phyloP scores from a whole-genome alignment of 2,329 filamentous ascomycete species.

The Hypoxylon sp. region DNA sequence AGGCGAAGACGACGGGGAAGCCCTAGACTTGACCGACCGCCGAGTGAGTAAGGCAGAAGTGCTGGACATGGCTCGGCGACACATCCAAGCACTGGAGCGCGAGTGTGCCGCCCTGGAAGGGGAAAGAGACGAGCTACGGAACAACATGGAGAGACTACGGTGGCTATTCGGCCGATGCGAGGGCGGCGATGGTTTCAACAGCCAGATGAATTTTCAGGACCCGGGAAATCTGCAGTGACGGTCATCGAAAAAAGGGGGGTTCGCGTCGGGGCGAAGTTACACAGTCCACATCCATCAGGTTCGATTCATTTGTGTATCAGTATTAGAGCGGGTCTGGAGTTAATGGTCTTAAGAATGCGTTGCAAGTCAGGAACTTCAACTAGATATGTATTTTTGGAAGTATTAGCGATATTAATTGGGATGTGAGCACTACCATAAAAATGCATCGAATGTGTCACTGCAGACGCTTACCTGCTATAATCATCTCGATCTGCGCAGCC shows the following conservation, averaged over 20 bases:
- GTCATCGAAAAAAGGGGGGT: slow-evolving; percentile 4
- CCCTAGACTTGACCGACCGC: slow-evolving; percentile 41
- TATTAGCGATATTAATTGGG: slow-evolving; percentile 7
- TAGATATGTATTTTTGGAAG: slow-evolving; percentile 12
- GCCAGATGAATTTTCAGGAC: slow-evolving; percentile 26
- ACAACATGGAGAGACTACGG: slow-evolving; percentile 49
- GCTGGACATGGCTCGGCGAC: slow-evolving; percentile 56
- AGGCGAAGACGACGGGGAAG: slow-evolving; percentile 48
- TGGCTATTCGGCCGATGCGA: slow-evolving; percentile 50
- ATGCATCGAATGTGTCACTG: slow-evolving; percentile 2
- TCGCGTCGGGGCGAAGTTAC: neutral
- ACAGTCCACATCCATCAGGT: neutral
- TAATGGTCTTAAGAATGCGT: slow-evolving; percentile 10
- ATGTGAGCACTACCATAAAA: slow-evolving; percentile 14
- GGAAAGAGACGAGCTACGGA: slow-evolving; percentile 53
- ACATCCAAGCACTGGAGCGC: slow-evolving; percentile 57
- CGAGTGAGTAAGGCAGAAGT: slow-evolving; percentile 43
- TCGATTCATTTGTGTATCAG: slow-evolving; percentile 27
- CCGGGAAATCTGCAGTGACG: slow-evolving; percentile 16
- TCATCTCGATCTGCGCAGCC: neutral
- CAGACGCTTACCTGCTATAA: slow-evolving; percentile 15
- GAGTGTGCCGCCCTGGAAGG: slow-evolving; percentile 55
- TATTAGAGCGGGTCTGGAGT: slow-evolving; percentile 34
- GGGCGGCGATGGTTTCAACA: slow-evolving; percentile 35
- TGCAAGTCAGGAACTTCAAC: slow-evolving; percentile 29